Conservation (phyloP, 768 basidiomycete species). For the Pisolithus orientalis region DNA sequence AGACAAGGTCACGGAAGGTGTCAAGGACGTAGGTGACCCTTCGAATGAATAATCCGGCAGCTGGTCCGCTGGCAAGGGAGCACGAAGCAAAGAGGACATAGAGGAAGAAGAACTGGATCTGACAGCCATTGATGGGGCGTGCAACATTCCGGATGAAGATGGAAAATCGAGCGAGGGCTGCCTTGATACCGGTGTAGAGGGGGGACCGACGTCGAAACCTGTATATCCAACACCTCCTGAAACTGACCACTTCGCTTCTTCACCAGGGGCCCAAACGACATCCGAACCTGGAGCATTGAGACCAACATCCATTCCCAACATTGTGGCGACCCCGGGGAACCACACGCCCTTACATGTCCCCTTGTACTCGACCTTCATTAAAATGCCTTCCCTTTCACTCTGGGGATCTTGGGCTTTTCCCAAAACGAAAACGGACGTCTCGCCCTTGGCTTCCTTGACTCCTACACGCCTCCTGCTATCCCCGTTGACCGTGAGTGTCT, state of each 20-base stretch:
- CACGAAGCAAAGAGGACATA: constrained; percentile 63
- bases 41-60: constrained; percentile 77
- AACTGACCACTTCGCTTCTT: constrained; percentile 51
- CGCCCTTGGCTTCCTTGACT: constrained; percentile 59
- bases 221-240: constrained; percentile 63
- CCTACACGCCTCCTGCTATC: constrained; percentile 65
- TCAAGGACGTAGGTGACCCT: constrained; percentile 45
- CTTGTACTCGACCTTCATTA: constrained; percentile 65
- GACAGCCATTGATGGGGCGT: constrained; percentile 20
- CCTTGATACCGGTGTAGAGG: constrained; percentile 34
- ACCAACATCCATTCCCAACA: constrained; percentile 71
- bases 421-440: constrained; percentile 56
- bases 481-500: constrained; percentile 32
- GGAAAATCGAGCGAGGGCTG: constrained; percentile 46
- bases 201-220: constrained; percentile 55
- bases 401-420: constrained; percentile 40
- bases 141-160: constrained; percentile 12
- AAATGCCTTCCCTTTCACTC: constrained; percentile 42
- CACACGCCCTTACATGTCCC: constrained; percentile 71
- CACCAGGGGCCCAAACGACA: constrained; percentile 56
- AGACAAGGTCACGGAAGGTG: constrained; percentile 35
- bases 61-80: constrained; percentile 60
- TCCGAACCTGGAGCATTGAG: constrained; percentile 66
- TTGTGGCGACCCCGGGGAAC: constrained; percentile 78
- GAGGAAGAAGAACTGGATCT: constrained; percentile 39